Evolutionary conservation across 768 basidiomycete species (phyloP).

Genomic region (Kwoniella bestiolae): DNA sequence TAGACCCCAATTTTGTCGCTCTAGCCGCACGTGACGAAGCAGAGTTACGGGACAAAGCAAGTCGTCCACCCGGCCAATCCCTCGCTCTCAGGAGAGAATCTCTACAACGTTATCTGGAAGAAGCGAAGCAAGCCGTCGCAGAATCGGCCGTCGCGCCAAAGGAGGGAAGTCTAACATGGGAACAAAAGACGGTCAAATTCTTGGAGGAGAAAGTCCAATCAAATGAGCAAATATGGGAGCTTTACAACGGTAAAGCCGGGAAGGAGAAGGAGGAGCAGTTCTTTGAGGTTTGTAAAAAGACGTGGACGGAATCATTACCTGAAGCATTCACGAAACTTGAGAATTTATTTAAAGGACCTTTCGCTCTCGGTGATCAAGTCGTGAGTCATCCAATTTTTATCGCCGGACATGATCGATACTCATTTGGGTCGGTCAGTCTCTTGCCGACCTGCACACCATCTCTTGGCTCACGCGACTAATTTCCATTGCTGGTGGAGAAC

Average conservation of each 20-base stretch:
- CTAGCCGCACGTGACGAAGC: constrained; percentile 66
- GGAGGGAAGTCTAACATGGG: constrained; percentile 32
- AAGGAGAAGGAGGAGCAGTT: constrained; percentile 49
- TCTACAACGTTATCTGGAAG: constrained; percentile 63
- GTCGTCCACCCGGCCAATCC: constrained; percentile 51
- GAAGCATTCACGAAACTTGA: constrained; percentile 54
- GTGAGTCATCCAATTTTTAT: constrained; percentile 39
- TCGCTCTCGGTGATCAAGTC: constrained; percentile 70
- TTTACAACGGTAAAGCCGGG: constrained; percentile 50
- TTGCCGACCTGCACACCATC: constrained; percentile 79
- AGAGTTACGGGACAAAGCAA: constrained; percentile 64
- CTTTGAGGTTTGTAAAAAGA: constrained; percentile 52
- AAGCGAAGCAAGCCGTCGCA: constrained; percentile 58
- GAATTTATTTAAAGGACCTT: constrained; percentile 51
- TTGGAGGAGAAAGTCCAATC: constrained; percentile 52
- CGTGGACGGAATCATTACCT: constrained; percentile 54
- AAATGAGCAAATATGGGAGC: constrained; percentile 49
- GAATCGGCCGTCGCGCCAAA: constrained; percentile 17
- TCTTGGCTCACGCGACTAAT: constrained; percentile 73
- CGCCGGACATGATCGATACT: not conserved
- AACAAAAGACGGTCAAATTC: constrained; percentile 52
- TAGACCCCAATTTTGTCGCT: constrained; percentile 67
- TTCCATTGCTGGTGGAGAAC: constrained; percentile 64
- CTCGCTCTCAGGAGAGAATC: constrained; percentile 63
- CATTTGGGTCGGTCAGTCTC: constrained; percentile 58